Percentiles rank a stretch among this genome's conserved stretches.
These are phyloP conservation scores for Phytopythium aichiense DNA, from an alignment of 352 stramenopile species.

Conservation along the genomic window DNA sequence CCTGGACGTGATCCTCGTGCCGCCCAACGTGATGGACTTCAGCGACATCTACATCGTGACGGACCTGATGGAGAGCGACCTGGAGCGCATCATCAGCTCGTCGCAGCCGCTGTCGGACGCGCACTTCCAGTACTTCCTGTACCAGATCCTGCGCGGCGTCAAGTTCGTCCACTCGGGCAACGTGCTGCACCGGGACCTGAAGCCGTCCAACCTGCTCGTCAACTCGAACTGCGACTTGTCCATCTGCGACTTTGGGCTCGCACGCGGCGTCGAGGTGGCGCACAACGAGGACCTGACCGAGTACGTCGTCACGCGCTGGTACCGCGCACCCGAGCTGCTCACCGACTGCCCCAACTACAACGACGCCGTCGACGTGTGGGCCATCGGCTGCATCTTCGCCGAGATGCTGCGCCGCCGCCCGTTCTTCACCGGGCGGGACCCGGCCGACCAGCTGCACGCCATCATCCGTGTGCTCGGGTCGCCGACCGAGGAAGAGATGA, in stretches of 20 bases:
- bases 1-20: conserved; percentile 78
- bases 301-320: conserved; percentile 95
- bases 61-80: conserved; percentile 90
- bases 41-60: conserved; percentile 90
- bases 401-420: conserved; percentile 97
- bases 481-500: conserved; percentile 92
- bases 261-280: conserved; percentile 82
- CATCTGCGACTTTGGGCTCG: conserved; percentile 92
- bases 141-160: conserved; percentile 92
- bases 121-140: conserved; percentile 89
- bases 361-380: conserved; percentile 95
- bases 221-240: conserved; percentile 90
- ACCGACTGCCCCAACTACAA: conserved; percentile 96
- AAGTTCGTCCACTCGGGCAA: conserved; percentile 98
- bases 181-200: conserved; percentile 90
- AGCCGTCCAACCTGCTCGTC: conserved; percentile 86
- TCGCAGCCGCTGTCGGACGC: conserved; percentile 82
- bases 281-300: conserved; percentile 79
- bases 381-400: conserved; percentile 98
- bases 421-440: conserved; percentile 79
- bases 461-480: conserved; percentile 92
- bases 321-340: conserved; percentile 91
- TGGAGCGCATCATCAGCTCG: conserved; percentile 90
- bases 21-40: conserved; percentile 84
- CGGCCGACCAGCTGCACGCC: conserved; percentile 83